Conservation (phyloP, 2,329 filamentous ascomycete genomes). For the Aotearoamyces nothofagi region DNA sequence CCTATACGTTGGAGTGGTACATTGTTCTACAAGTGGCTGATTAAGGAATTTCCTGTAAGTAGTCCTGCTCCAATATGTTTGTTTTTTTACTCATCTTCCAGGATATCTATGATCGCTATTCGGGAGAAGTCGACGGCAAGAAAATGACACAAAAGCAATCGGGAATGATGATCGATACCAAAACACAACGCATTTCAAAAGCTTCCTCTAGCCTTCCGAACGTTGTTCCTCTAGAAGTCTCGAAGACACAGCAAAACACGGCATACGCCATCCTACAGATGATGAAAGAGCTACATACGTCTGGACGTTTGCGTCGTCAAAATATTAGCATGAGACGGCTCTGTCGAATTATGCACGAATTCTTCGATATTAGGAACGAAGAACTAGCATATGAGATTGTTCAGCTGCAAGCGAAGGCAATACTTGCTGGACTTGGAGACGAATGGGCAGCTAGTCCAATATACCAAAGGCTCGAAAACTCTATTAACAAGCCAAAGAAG, state of each 20-base stretch:
- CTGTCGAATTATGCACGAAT: slow-evolving; percentile 3
- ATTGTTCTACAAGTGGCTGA: slow-evolving; percentile 33
- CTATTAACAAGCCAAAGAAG: not conserved
- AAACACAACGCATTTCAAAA: too few species aligned
- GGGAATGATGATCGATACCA: not conserved
- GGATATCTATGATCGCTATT: too few species aligned
- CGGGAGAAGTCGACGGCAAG: too few species aligned
- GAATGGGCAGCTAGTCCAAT: slow-evolving; percentile 4
- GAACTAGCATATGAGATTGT: slow-evolving; percentile 3
- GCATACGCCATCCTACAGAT: slow-evolving; percentile 2
- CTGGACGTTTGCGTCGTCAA: not conserved
- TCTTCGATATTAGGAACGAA: slow-evolving; percentile 3
- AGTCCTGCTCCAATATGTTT: too few species aligned
- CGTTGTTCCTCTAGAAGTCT: too few species aligned
- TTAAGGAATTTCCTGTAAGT: slow-evolving; percentile 5
- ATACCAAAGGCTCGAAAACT: slow-evolving; percentile 2
- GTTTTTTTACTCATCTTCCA: not conserved
- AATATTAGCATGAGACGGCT: slow-evolving; percentile 2
- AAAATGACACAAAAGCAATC: slow-evolving; percentile 2
- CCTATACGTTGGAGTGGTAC: slow-evolving; percentile 28
- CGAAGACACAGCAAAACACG: too few species aligned
- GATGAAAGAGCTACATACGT: slow-evolving; percentile 3
- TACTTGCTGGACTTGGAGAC: slow-evolving; percentile 2
- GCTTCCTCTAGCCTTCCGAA: too few species aligned
- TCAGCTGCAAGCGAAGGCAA: slow-evolving; percentile 2